Evolutionary conservation across 2,329 filamentous ascomycete species (phyloP), one percentile per base, ranked within the genome.

Genomic region (Exophiala oligosperma): DNA sequence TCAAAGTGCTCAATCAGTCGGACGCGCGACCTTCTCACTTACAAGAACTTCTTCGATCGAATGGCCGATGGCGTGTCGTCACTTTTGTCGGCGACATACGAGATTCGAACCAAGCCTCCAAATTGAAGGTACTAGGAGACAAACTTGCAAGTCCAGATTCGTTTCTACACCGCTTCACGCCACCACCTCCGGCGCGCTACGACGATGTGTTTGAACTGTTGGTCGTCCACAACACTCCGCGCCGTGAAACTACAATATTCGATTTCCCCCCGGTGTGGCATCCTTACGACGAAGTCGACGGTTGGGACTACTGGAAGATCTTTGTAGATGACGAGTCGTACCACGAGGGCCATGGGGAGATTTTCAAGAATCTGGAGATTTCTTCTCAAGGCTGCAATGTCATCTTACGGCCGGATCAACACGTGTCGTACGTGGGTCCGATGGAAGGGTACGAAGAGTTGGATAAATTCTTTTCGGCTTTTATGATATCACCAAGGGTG

Each of bases 341-440:
- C 67, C 77, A 84, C 61, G 79, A 84, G 66, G 80, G 79, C 0
- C 71, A 79, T 54, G 80, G 80, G 77, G 0, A 75, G 75, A 72
- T 76, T 75, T 51, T 71, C 73, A 40, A 72, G 32, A 71, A 4
- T 70, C 87, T 57, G 84, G 86, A 64, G 85, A 87, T 60, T 62
- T 76, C 4, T 81, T 83, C 62, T 84, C 84, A 54, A 21, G 87
- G 87, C 0, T 84, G 82, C 60, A 72, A 85, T 3, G 80, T 88
- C 0, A 73, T 86, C 1, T 74, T 86, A 1, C 72, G 88, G 49
- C 88, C 88, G 1, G 88, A 91, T 74, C 85, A 88, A 67, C 86
- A 90, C 70, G 81, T 90, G 32, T 58, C 61, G 4, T 71, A 51
- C 29, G 52, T 67, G 5, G 64, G 65, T 4, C 28, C 40, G 17